Evolutionary conservation across 306 rosid genomes (phyloP).

Genomic region (Rosa chinensis): DNA sequence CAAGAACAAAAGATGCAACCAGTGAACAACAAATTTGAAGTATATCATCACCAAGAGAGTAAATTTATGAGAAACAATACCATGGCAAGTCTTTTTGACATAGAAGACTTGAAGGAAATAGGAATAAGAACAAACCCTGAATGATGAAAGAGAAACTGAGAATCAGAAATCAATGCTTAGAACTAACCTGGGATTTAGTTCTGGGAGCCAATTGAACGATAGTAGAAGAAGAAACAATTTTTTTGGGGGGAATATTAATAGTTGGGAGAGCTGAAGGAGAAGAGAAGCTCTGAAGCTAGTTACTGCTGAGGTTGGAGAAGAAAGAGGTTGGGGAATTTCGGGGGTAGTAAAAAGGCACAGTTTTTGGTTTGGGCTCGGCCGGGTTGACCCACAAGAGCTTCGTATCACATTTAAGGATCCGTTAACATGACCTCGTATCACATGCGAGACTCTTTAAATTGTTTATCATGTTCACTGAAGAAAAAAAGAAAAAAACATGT

Average conservation of each 20-base stretch:
- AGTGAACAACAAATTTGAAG: too few species aligned
- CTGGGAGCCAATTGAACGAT: not conserved
- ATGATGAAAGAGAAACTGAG: not conserved
- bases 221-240: not conserved
- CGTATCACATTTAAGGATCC: too few species aligned
- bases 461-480: too few species aligned
- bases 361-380: not conserved
- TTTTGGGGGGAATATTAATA: not conserved
- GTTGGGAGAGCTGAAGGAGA: not conserved
- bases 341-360: not conserved
- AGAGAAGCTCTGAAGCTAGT: not conserved
- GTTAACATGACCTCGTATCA: too few species aligned
- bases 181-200: conserved; percentile 7
- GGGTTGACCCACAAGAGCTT: not conserved
- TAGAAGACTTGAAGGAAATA: not conserved
- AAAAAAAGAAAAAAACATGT: too few species aligned
- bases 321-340: not conserved
- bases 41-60: not conserved
- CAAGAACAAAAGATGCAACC: not conserved
- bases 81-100: not conserved
- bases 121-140: not conserved
- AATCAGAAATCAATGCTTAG: not conserved
- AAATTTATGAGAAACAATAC: not conserved
- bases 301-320: not conserved
- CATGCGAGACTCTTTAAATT: too few species aligned